Evolutionary conservation across 108 stramenopile genomes (phyloP).

Genomic region (Chaetoceros tenuissimus): DNA sequence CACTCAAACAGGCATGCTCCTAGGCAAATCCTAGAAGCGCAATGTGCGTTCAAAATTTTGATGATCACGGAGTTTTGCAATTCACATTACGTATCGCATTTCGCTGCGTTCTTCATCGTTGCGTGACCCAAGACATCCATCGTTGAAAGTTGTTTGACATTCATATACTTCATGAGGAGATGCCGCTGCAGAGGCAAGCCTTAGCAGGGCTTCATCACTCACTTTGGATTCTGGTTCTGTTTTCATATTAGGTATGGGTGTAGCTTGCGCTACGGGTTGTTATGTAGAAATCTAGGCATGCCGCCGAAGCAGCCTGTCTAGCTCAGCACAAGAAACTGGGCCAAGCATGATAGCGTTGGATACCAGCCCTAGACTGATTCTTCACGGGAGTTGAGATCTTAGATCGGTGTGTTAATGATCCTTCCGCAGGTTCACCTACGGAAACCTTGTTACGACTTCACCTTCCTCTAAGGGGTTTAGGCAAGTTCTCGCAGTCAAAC

Average conservation of each 20-base stretch:
- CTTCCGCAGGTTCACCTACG: constrained; percentile 99
- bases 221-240: too few species aligned
- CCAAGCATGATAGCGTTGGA: too few species aligned
- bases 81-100: constrained; percentile 98
- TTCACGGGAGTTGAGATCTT: constrained; percentile 48
- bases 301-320: too few species aligned
- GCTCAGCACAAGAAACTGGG: too few species aligned
- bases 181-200: too few species aligned
- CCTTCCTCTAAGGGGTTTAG: constrained; percentile 93
- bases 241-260: too few species aligned
- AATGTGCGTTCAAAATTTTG: constrained; percentile 95
- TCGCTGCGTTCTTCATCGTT: constrained; percentile 99
- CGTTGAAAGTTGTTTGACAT: constrained; percentile 88
- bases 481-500: constrained; percentile 42
- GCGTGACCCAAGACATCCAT: constrained; percentile 97
- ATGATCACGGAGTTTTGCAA: constrained; percentile 93
- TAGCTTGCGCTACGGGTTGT: too few species aligned
- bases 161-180: too few species aligned
- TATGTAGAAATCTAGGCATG: too few species aligned
- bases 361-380: constrained; percentile 9
- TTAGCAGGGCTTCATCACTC: too few species aligned
- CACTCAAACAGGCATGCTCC: constrained; percentile 88
- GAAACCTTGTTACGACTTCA: constrained; percentile 99
- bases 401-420: constrained; percentile 91
- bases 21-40: constrained; percentile 83